Evolutionary conservation across 1,139 yeast genomes (phyloP).

Genomic region (Protomyces arabidopsidicola): DNA sequence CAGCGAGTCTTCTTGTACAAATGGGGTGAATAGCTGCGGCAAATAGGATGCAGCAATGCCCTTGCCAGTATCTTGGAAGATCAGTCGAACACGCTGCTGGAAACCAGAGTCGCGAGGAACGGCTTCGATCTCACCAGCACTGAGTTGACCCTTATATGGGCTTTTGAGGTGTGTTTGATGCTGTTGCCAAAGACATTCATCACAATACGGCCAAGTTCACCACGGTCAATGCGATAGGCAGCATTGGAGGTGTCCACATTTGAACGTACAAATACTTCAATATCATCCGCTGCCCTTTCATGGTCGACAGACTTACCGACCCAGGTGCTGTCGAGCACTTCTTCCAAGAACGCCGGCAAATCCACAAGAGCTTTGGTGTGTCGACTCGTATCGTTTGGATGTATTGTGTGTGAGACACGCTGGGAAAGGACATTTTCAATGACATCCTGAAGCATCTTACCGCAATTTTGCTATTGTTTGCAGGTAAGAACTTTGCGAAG

Average conservation of each 20-base stretch:
- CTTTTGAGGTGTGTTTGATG: slow-evolving; percentile 74
- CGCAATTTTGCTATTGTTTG: slow-evolving; percentile 25
- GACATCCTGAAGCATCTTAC: slow-evolving; percentile 19
- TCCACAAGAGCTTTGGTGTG: slow-evolving; percentile 6
- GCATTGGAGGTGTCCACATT: slow-evolving; percentile 1
- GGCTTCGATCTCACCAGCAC: background rate
- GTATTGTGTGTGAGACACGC: background rate
- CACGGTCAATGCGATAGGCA: slow-evolving; percentile 1
- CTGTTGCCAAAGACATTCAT: slow-evolving; percentile 83
- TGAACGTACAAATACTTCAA: slow-evolving; percentile 11
- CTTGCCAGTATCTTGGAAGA: slow-evolving; percentile 75
- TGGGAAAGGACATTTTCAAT: slow-evolving; percentile 21
- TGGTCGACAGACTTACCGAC: slow-evolving; percentile 1
- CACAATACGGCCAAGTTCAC: slow-evolving; percentile 63
- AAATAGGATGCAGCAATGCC: slow-evolving; percentile 80
- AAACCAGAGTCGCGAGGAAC: background rate
- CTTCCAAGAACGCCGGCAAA: slow-evolving; percentile 6
- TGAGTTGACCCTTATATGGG: slow-evolving; percentile 46
- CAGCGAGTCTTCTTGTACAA: slow-evolving; percentile 89
- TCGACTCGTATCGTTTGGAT: too few relatives aligned
- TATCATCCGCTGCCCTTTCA: background rate
- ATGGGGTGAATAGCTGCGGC: slow-evolving; percentile 73
- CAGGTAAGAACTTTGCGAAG: slow-evolving; percentile 6
- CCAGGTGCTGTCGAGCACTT: slow-evolving; percentile 6
- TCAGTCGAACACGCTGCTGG: slow-evolving; percentile 47